phyloP scores from a whole-genome alignment of 2,329 filamentous ascomycete species.

The Ophiostoma sp. region DNA sequence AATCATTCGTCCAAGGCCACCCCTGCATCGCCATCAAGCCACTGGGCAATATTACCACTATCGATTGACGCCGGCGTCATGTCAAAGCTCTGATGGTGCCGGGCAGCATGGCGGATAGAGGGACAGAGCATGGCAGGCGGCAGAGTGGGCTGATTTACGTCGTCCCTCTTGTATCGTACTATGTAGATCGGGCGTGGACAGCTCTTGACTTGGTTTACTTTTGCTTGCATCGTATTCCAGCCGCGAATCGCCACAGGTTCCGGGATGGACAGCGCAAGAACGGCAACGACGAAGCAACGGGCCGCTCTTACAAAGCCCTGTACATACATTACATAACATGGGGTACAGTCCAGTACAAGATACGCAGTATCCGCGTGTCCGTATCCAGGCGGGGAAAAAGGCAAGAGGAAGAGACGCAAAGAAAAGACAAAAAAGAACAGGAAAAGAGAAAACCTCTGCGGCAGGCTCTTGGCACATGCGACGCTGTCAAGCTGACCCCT shows the following conservation, averaged over 20 bases:
- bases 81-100: conserved; percentile 5
- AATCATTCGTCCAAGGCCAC: not conserved
- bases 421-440: not conserved
- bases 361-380: not conserved
- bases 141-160: conserved; percentile 12
- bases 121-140: not conserved
- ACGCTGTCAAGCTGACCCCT: conserved; percentile 20
- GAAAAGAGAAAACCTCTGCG: not conserved
- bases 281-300: conserved; percentile 1
- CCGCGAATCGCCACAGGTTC: not conserved
- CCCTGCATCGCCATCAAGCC: not conserved
- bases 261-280: not conserved
- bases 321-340: not conserved
- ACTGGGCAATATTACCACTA: not conserved
- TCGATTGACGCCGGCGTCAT: not conserved
- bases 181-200: not conserved
- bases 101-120: not conserved
- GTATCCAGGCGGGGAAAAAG: not conserved
- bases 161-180: not conserved
- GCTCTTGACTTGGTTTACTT: not conserved
- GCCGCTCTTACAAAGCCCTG: not conserved
- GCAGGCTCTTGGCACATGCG: conserved; percentile 17
- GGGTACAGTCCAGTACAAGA: not conserved
- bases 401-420: no score
- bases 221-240: not conserved